Evolutionary conservation across 2,329 filamentous ascomycete species (phyloP), one percentile per base, ranked within the genome.

Genomic region (Metarhizium album): DNA sequence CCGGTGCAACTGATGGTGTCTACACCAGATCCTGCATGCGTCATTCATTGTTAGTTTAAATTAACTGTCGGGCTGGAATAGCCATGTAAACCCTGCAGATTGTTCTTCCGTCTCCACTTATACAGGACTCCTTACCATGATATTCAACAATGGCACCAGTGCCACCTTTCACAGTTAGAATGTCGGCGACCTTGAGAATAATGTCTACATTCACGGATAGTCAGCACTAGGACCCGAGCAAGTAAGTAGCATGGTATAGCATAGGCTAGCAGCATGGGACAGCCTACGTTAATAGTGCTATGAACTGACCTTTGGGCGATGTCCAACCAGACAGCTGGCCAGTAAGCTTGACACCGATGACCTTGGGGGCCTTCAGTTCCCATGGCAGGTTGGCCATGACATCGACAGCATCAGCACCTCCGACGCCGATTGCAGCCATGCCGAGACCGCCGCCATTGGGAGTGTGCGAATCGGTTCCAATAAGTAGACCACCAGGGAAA

Each of bases 281-380:
- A 40, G 37, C 16, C 20, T 20, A 40, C 20, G 4, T n/a, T 5
- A 9, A 40, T 16, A 14, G n/a, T n/a, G 3, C 37, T 20, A 9
- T 40, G 9, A 5, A 40, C 40, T 24, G 74, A 89, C 86, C 88
- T 79, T 98, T 97, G 51, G 93, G 88, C 51, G 90, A 70, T 59
- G 90, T 87, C 93, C 93, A 98, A 71, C 91, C 91, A 63, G 79
- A 87, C 65, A 98, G 66, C 70, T 88, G 62, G 60, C 93, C 93
- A 60, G 90, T 96, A 53, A 98, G 84, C 74, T 87, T 94, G 51
- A 98, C 86, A 81, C 93, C 93, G 66, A 97, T 95, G 55, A 95
- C 76, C 75, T 96, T 96, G 56, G 93, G 93, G 54, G 93, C 91
- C 81, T 97, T 97, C 63, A 98, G 75, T 72, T 98, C 93, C 93